Percentiles rank a stretch among this genome's conserved stretches.
phyloP scores from a whole-genome alignment of 2,329 filamentous ascomycete species.

The Fusarium fracticaudum region DNA sequence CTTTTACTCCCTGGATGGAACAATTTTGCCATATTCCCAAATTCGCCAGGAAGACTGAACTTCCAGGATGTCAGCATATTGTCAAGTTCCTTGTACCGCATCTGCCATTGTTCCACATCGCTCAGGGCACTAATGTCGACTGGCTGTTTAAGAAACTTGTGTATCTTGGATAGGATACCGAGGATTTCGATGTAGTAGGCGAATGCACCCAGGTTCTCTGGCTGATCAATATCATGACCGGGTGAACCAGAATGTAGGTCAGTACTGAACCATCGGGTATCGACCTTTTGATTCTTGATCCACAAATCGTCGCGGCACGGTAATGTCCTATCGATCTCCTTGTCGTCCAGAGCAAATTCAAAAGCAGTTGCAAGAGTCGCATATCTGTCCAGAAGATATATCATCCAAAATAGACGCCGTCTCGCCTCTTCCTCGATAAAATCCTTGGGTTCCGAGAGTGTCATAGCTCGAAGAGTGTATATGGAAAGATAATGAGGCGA shows the following conservation, averaged over 20 bases:
- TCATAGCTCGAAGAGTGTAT: constrained; percentile 86
- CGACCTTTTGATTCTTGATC: constrained; percentile 82
- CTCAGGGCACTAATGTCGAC: constrained; percentile 86
- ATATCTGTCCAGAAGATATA: constrained; percentile 89
- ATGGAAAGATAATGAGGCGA: constrained; percentile 85
- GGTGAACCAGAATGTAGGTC: constrained; percentile 54
- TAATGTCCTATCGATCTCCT: constrained; percentile 86
- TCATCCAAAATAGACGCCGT: constrained; percentile 90
- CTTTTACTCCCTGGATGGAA: constrained; percentile 76
- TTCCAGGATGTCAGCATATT: constrained; percentile 84
- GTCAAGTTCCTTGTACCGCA: constrained; percentile 86
- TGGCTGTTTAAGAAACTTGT: constrained; percentile 87
- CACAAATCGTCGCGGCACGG: constrained; percentile 90
- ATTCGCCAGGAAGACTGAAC: constrained; percentile 82
- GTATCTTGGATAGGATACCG: constrained; percentile 86
- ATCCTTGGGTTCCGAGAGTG: constrained; percentile 82
- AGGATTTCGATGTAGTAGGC: constrained; percentile 91
- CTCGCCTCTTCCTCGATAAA: constrained; percentile 92
- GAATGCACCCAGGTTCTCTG: constrained; percentile 87
- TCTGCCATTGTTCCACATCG: constrained; percentile 91
- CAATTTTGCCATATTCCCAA: constrained; percentile 83
- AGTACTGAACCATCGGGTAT: constrained; percentile 82
- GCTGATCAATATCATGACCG: constrained; percentile 73
- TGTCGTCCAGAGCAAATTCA: constrained; percentile 88
- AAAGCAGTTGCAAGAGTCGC: constrained; percentile 92